Percentiles rank a stretch among this genome's conserved stretches.
These are phyloP conservation scores for Marvania coccoides DNA, from an alignment of 139 green algal genomes.

Conservation along the genomic window DNA sequence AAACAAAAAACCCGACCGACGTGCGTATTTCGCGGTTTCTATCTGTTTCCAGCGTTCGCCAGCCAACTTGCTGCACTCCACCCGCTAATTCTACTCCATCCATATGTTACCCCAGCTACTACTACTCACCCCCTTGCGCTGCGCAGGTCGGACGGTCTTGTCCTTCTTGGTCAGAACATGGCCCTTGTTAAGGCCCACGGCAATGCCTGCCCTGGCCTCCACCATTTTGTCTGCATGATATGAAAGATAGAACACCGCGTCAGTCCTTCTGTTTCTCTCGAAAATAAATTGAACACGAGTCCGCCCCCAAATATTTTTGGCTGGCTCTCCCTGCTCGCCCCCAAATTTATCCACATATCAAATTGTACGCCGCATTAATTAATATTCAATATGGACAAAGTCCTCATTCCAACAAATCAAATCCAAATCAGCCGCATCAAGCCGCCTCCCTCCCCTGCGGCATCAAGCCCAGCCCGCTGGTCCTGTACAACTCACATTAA, in stretches of 20 bases:
- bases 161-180: slow-evolving; percentile 73
- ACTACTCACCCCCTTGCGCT: slow-evolving; percentile 72
- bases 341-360: no score
- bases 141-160: slow-evolving; percentile 37
- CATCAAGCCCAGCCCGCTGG: no score
- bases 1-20: neutral
- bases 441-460: no score
- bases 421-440: no score
- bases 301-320: neutral
- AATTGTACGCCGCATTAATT: no score
- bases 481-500: no score
- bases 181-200: slow-evolving; percentile 83
- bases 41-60: neutral
- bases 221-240: slow-evolving; percentile 35
- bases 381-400: no score
- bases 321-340: neutral
- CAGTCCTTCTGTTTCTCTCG: no score
- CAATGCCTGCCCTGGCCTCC: slow-evolving; percentile 52
- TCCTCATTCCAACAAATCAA: no score
- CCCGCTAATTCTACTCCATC: neutral
- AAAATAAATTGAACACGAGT: neutral
- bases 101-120: neutral
- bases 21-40: neutral
- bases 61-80: neutral
- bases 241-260: no score